Conservation (phyloP, 1,139 yeast species). For the Geotrichum citri-aurantii region DNA sequence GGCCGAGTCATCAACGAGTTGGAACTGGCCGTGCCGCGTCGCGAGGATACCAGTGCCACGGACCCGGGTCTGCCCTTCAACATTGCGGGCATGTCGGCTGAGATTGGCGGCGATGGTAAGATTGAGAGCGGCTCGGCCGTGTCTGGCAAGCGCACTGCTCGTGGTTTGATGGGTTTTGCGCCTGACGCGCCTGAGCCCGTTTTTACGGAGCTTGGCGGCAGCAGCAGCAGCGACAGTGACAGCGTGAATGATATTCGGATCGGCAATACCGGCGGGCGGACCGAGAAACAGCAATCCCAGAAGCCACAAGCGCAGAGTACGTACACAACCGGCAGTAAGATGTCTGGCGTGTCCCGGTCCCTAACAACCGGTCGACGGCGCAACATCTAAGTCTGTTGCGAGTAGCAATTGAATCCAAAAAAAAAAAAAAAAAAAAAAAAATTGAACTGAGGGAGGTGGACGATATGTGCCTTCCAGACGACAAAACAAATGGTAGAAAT, state of each 20-base stretch:
- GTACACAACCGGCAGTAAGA: neutral
- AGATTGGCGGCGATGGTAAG: neutral
- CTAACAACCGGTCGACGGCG: neutral
- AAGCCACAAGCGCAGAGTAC: neutral
- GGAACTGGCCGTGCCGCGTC: conserved; percentile 1
- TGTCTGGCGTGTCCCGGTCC: neutral
- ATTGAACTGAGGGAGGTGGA: too few relatives aligned
- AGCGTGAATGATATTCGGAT: neutral
- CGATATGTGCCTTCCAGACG: too few relatives aligned
- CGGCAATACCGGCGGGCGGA: neutral
- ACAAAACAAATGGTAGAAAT: too few relatives aligned
- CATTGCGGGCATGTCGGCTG: neutral
- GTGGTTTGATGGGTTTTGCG: neutral
- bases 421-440: too few relatives aligned
- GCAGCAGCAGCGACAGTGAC: neutral
- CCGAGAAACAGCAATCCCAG: too few relatives aligned
- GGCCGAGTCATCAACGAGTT: conserved; percentile 19
- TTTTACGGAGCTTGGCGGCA: neutral
- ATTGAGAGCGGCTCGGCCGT: neutral
- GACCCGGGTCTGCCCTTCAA: conserved; percentile 33
- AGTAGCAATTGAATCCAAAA: neutral
- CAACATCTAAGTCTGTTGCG: neutral
- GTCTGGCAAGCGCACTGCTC: neutral
- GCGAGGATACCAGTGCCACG: conserved; percentile 15
- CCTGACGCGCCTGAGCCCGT: neutral